Conservation (phyloP, 495 filamentous ascomycete species). For the Recurvomyces mirabilis region DNA sequence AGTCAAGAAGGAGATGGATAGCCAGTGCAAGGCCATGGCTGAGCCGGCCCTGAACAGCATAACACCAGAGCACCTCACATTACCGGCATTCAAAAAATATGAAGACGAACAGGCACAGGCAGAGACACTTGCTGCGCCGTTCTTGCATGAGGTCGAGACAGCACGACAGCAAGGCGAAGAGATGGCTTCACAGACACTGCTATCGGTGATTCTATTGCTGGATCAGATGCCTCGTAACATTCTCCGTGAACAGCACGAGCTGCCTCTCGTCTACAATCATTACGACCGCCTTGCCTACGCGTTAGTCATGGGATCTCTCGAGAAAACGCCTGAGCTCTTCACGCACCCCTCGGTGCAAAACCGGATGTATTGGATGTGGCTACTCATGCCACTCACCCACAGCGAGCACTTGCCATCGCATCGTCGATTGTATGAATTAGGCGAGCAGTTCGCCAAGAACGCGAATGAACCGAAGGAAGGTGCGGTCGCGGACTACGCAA, state of each 20-base stretch:
- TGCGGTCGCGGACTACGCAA: constrained; percentile 10
- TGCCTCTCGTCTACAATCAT: constrained; percentile 32
- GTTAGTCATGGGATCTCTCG: constrained; percentile 9
- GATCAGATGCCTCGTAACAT: constrained; percentile 41
- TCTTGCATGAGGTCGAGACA: constrained; percentile 23
- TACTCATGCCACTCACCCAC: constrained; percentile 37
- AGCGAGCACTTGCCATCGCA: constrained; percentile 30
- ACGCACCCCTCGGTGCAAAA: background rate
- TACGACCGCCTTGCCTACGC: constrained; percentile 37
- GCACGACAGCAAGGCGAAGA: constrained; percentile 3
- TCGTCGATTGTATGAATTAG: background rate
- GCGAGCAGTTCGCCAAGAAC: background rate
- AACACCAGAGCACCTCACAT: constrained; percentile 24
- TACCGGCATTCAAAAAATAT: constrained; percentile 20
- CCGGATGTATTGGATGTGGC: constrained; percentile 29
- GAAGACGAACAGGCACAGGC: constrained; percentile 18
- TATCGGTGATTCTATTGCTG: constrained; percentile 35
- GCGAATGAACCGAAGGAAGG: constrained; percentile 7
- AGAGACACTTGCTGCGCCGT: constrained; percentile 26
- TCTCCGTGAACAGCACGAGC: constrained; percentile 29
- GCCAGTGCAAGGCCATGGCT: constrained; percentile 21
- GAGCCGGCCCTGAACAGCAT: constrained; percentile 28
- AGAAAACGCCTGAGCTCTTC: background rate
- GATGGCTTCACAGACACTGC: constrained; percentile 22
- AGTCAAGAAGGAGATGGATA: constrained; percentile 26